Conservation (phyloP, 371 early-diverging fungal species). For the Parasitella parasitica region DNA sequence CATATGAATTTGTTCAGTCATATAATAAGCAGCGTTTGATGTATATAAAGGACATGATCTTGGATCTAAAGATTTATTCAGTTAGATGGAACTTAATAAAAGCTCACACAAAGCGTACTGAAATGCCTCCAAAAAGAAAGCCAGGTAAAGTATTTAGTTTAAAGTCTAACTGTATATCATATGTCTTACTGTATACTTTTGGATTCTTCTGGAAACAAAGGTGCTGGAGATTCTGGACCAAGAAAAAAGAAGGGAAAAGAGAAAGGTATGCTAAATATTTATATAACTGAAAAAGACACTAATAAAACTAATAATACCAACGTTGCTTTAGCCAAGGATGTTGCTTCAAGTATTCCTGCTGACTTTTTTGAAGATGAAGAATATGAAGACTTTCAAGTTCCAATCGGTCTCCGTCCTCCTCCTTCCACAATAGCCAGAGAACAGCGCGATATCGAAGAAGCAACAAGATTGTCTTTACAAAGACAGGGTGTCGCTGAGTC, state of each 20-base stretch:
- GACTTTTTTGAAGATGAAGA: not conserved
- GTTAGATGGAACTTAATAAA: too few species aligned
- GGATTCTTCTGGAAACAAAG: not conserved
- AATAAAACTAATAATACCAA: not conserved
- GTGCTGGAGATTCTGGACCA: not conserved
- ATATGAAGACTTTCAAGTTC: not conserved
- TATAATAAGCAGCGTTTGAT: too few species aligned
- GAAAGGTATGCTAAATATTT: not conserved
- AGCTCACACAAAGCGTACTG: too few species aligned
- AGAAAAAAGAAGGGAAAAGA: not conserved
- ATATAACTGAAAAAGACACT: not conserved
- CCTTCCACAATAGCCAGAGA: too few species aligned
- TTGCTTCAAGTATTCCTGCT: not conserved
- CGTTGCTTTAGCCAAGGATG: not conserved
- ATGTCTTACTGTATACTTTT: not conserved
- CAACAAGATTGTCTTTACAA: not conserved
- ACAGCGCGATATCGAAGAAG: too few species aligned
- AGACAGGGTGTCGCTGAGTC: not conserved
- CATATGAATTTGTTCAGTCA: too few species aligned
- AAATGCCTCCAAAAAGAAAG: conserved; percentile 1
- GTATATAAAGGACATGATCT: too few species aligned
- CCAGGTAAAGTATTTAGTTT: not conserved
- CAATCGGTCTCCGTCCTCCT: not conserved
- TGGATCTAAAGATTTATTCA: too few species aligned
- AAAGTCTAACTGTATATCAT: not conserved